Conservation (phyloP, 1,284 basidiomycete genomes). For the Trametes polyzona region DNA sequence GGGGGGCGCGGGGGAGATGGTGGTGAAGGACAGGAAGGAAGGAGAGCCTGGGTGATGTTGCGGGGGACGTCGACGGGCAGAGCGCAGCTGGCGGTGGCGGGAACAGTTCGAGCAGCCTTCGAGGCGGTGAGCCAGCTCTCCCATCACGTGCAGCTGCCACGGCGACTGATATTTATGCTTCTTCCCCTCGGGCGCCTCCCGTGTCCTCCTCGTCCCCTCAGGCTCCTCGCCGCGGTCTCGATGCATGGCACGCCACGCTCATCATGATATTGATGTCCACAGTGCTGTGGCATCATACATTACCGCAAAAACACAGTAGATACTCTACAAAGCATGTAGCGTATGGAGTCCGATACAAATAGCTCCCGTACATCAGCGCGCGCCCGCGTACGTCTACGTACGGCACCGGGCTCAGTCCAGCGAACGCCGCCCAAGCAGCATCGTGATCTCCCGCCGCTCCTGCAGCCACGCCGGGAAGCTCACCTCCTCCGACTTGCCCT, state of each 20-base stretch:
- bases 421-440: conserved; percentile 72
- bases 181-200: conserved; percentile 6
- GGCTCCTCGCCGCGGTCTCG: conserved; percentile 2
- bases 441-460: conserved; percentile 84
- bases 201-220: background rate
- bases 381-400: background rate
- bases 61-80: conserved; percentile 9
- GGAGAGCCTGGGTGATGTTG: conserved; percentile 11
- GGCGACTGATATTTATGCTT: conserved; percentile 28
- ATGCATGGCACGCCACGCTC: background rate
- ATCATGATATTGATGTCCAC: conserved; percentile 22
- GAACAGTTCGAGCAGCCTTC: conserved; percentile 9
- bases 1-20: conserved; percentile 11
- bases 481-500: conserved; percentile 46
- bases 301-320: background rate
- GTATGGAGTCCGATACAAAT: too few species aligned
- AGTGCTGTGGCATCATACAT: background rate
- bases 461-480: conserved; percentile 85
- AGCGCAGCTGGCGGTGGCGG: conserved; percentile 22
- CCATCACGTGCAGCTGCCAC: conserved; percentile 30
- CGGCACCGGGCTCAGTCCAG: conserved; percentile 59
- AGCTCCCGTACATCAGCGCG: background rate
- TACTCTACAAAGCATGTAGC: too few species aligned
- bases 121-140: conserved; percentile 29
- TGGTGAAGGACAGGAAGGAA: conserved; percentile 18